phyloP scores from a whole-genome alignment of 441 rosid species.

The Geranium incanum region DNA sequence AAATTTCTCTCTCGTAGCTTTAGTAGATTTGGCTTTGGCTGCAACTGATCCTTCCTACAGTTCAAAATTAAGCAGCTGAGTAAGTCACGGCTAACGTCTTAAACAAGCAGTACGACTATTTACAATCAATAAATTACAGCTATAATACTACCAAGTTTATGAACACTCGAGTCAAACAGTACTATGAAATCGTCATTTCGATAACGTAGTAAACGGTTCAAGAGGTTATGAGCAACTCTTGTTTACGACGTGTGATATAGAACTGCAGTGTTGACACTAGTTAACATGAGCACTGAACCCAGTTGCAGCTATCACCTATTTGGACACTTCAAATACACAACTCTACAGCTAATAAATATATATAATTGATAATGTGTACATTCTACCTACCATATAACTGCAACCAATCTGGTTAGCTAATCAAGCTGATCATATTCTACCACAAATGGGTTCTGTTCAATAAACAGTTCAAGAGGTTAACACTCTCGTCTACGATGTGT shows the following conservation, averaged over 20 bases:
- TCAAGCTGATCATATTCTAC: no score
- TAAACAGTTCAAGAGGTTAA: no score
- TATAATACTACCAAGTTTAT: no score
- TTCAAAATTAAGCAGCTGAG: conserved; percentile 11
- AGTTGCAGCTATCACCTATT: neutral
- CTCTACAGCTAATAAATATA: no score
- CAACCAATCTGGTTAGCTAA: no score
- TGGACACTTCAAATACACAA: neutral
- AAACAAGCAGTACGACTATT: neutral
- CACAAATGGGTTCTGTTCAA: no score
- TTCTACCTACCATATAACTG: no score
- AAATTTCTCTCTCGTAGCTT: conserved; percentile 23
- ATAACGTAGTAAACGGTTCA: no score
- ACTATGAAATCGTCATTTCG: no score
- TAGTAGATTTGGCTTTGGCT: conserved; percentile 18
- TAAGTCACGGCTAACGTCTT: neutral
- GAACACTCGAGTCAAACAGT: neutral
- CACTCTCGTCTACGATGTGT: no score
- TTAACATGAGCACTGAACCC: neutral
- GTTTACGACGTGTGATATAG: no score
- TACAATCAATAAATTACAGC: neutral
- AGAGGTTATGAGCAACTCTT: neutral
- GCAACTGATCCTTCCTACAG: conserved; percentile 18
- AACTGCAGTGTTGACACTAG: neutral
- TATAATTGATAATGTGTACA: no score